phyloP scores from a whole-genome alignment of 2,329 filamentous ascomycete genomes.

The Tolypocladium sp. region DNA sequence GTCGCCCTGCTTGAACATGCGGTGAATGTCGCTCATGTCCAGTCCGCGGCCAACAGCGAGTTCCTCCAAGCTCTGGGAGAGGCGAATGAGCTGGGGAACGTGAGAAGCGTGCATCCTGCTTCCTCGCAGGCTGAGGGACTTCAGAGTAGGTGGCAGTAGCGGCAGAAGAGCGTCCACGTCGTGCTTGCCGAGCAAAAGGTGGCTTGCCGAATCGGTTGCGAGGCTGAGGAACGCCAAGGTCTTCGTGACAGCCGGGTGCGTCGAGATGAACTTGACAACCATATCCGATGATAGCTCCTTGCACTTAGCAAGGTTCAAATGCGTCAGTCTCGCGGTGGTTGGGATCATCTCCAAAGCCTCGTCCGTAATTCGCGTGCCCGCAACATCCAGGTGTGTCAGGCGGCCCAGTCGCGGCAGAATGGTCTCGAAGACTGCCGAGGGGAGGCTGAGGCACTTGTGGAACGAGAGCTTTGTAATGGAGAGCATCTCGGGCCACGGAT shows the following conservation, averaged over 20 bases:
- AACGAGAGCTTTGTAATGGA: slow-evolving; percentile 61
- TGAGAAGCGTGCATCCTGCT: slow-evolving; percentile 60
- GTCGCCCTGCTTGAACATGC: slow-evolving; percentile 48
- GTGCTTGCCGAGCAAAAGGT: slow-evolving; percentile 58
- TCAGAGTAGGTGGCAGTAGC: slow-evolving; percentile 55
- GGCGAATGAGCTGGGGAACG: slow-evolving; percentile 50
- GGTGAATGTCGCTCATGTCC: slow-evolving; percentile 54
- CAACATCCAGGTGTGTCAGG: slow-evolving; percentile 72
- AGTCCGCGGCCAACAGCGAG: slow-evolving; percentile 63
- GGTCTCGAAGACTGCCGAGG: slow-evolving; percentile 56
- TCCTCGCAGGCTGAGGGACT: slow-evolving; percentile 68
- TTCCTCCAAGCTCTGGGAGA: slow-evolving; percentile 66
- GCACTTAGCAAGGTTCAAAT: slow-evolving; percentile 72
- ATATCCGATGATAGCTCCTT: slow-evolving; percentile 55
- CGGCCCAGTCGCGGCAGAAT: slow-evolving; percentile 61
- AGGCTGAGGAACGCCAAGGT: slow-evolving; percentile 64
- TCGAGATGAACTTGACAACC: slow-evolving; percentile 61
- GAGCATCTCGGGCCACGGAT: slow-evolving; percentile 44
- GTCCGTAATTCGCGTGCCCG: slow-evolving; percentile 68
- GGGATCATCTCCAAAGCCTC: slow-evolving; percentile 62
- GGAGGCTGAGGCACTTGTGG: slow-evolving; percentile 68
- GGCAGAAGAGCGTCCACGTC: slow-evolving; percentile 59
- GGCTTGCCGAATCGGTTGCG: slow-evolving; percentile 60
- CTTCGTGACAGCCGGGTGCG: slow-evolving; percentile 58
- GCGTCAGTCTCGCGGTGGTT: slow-evolving; percentile 60